Evolutionary conservation across 1,284 basidiomycete species (phyloP), one percentile per base, ranked within the genome.

Genomic region (Trichosporon sp.): DNA sequence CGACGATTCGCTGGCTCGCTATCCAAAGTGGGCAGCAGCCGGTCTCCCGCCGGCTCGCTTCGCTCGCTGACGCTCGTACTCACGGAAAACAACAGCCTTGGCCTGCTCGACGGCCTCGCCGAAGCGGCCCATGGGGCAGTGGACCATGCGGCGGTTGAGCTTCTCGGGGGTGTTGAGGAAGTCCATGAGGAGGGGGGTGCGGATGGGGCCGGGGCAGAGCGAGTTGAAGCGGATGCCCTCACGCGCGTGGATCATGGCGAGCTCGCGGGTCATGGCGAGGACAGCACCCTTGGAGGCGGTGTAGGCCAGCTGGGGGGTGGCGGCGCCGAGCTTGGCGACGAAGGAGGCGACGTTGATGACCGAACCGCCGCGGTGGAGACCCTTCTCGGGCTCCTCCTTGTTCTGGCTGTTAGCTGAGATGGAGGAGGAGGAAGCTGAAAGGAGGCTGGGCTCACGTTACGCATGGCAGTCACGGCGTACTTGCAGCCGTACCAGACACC

Each of bases 401-500:
- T 97, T 97, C 73, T 92, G 69, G 21, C 3, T 31, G 48, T 65
- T 8, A 69, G 68, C 48, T 40, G 8, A 4, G 11, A 12, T 26
- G 26, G 26, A 12, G 10, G 12, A 40, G 8, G 8, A 10, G 65
- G 21, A 48, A 12, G 31, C 32, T 63, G 31, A 14, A 26, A 32
- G n/a, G 5, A 16, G 12, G 16, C 2, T 3, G 21, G 1, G 64
- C 84, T 74, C 67, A 83, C 84, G 61, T 82, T 86, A 74, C 93
- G 90, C 96, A 98, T 98, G 31, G 96, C 96, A 69, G 91, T 87
- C 80, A 98, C 95, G 6, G 94, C 96, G 81, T 98, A 91, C 85
- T 98, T 97, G 88, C 92, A 96, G 63, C 96, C 96, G 90, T 91
- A 98, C 96, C 96, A 98, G 71, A 98, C 96, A 69, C 96, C 96